Percentiles rank a stretch among this genome's conserved stretches.
phyloP scores from a whole-genome alignment of 106 monocot genomes.

The Apostasia ramifera region DNA sequence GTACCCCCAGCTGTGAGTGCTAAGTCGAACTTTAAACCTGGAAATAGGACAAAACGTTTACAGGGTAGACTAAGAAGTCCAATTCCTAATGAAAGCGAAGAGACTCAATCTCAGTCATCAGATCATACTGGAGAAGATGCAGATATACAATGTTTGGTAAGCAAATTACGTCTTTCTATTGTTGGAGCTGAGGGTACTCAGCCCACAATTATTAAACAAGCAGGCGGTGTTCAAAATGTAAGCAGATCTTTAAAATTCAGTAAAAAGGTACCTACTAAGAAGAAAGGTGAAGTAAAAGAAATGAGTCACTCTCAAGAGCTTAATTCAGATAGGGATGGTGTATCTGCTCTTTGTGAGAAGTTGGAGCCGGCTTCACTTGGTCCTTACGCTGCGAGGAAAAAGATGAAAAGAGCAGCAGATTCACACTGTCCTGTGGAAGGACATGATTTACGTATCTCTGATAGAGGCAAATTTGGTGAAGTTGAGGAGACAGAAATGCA shows the following conservation, averaged over 20 bases:
- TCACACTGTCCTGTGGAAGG: conserved; percentile 8
- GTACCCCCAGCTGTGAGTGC: conserved; percentile 4
- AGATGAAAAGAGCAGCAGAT: conserved; percentile 19
- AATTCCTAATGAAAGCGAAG: conserved; percentile 33
- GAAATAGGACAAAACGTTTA: conserved; percentile 16
- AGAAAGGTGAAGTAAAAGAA: conserved; percentile 34
- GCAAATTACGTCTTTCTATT: conserved; percentile 13
- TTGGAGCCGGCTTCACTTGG: conserved; percentile 19
- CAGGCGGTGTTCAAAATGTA: conserved; percentile 23
- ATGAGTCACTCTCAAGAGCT: conserved; percentile 16
- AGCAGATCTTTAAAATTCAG: conserved; percentile 27
- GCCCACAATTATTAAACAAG: conserved; percentile 12
- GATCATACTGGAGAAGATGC: conserved; percentile 35
- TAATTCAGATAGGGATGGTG: conserved; percentile 28
- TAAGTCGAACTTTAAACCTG: conserved; percentile 4
- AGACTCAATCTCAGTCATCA: conserved; percentile 80
- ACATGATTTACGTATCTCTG: conserved; percentile 23
- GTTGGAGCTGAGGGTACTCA: conserved; percentile 3
- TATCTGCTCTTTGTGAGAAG: conserved; percentile 20
- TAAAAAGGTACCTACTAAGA: conserved; percentile 22
- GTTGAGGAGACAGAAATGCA: conserved; percentile 1
- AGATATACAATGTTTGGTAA: conserved; percentile 9
- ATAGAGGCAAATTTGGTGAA: conserved; percentile 19
- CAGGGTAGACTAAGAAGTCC: conserved; percentile 20
- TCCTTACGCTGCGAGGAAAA: conserved; percentile 27